phyloP scores from a whole-genome alignment of 768 basidiomycete species.

The Roridomyces roridus region DNA sequence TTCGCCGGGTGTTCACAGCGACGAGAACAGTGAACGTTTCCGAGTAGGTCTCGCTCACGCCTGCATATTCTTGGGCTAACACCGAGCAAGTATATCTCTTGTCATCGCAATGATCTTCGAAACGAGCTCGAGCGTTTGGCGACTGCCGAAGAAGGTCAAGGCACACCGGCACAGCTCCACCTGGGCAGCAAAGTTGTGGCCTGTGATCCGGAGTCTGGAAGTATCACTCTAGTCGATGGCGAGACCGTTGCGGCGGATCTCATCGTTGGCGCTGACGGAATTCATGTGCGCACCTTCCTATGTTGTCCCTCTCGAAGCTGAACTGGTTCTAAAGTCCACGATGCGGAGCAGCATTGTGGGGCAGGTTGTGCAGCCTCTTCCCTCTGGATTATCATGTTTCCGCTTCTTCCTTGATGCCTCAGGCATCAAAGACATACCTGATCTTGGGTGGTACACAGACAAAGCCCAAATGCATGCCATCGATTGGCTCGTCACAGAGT shows the following conservation, averaged over 20 bases:
- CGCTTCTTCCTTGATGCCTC: constrained; percentile 2
- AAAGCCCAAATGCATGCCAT: too few species aligned
- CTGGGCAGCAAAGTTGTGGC: constrained; percentile 7
- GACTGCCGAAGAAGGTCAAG: neutral
- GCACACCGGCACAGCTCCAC: constrained; percentile 3
- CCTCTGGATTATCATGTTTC: constrained; percentile 8
- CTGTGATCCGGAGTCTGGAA: constrained; percentile 32
- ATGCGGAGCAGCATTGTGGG: constrained; percentile 9
- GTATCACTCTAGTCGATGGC: constrained; percentile 40
- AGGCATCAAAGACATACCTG: neutral
- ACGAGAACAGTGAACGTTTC: too few species aligned
- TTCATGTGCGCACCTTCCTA: constrained; percentile 8
- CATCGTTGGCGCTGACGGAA: constrained; percentile 19
- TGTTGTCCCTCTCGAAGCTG: too few species aligned
- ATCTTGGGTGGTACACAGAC: constrained; percentile 5
- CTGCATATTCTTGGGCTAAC: neutral
- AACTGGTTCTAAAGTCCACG: too few species aligned
- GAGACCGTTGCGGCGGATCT: constrained; percentile 37
- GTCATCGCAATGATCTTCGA: constrained; percentile 13
- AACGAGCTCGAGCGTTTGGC: constrained; percentile 16
- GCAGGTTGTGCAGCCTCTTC: neutral
- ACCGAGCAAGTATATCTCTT: neutral
- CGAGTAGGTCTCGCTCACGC: neutral
- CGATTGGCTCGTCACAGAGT: too few species aligned
- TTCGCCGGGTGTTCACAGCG: neutral